Base-by-base conservation (phyloP, 306 rosid genomes). In the Dryas octopetala region DNA sequence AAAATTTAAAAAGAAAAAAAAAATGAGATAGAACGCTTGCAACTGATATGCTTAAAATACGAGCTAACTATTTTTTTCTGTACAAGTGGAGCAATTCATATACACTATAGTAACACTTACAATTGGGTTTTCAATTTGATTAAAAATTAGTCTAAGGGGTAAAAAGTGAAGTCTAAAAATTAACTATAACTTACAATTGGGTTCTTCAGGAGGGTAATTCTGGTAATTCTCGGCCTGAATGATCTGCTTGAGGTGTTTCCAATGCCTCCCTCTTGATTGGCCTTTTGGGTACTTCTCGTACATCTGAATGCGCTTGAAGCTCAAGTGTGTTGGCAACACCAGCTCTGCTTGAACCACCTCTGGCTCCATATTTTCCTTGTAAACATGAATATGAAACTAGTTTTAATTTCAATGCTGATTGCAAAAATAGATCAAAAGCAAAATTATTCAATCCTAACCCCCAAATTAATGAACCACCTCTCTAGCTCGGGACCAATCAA, bases 201-300 rank as follows among this genome's bases (percentile, higher is more conserved):
- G 92, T 77, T 95, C 87, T 45, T 95, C 88, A 3, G 96, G 88
- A 41, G 91, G 79, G 86, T 78, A 85, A 71, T 88, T 91, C 71
- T 79, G 89, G 75, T 86, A 85, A 73, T 91, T 95, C 68, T 91
- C 97, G 23, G 97, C 97, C 70, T 90, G 98, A 85, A 95, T 87
- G 79, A 95, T 95, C 84, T 95, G 97, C 87, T 90, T 91, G 66
- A 95, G 96, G 83, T 95, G 98, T 51, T 95, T 95, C 98, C 97
- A 91, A 68, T 93, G 96, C 66, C 98, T 85, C 45, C 97, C 91
- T 83, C 97, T 84, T 14, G 97, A 79, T 86, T 90, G 97, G 57
- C 97, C 96, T 80, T 95, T 95, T 0, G 97, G 98, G 49, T 87
- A 95, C 85, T 95, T 95, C 71, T 91, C 97, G n/a, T 90, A 81